Evolutionary conservation across 345 rosid species (phyloP).

Genomic region (Camelina sativa): DNA sequence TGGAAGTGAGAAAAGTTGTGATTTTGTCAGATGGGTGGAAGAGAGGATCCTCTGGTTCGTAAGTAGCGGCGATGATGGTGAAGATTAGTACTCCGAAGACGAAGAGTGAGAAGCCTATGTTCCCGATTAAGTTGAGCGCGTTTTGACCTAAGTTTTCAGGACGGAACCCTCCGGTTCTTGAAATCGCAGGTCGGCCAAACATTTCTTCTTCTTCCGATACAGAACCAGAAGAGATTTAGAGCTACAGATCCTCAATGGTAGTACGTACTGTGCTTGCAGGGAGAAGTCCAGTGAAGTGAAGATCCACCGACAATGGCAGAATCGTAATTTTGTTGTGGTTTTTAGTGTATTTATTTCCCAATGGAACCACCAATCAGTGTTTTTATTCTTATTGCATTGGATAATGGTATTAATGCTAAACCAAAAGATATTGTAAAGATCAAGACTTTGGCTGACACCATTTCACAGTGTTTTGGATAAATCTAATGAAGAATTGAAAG

Average conservation of each 20-base stretch:
- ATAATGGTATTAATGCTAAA: background rate
- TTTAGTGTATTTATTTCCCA: background rate
- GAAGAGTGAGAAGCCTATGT: conserved; percentile 82
- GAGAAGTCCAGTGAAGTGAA: background rate
- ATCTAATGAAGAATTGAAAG: conserved; percentile 1
- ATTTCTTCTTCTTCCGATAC: conserved; percentile 43
- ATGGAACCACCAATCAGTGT: background rate
- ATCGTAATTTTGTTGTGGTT: conserved; percentile 22
- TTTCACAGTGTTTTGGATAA: background rate
- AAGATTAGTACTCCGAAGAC: conserved; percentile 80
- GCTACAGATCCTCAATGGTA: conserved; percentile 35
- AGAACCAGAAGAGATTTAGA: background rate
- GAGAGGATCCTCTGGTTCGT: conserved; percentile 88
- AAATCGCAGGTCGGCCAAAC: conserved; percentile 59
- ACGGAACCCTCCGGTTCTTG: conserved; percentile 66
- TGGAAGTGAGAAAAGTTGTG: conserved; percentile 78
- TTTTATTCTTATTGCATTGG: conserved; percentile 2
- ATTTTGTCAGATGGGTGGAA: conserved; percentile 84
- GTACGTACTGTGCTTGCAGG: conserved; percentile 2
- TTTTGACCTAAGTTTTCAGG: conserved; percentile 78
- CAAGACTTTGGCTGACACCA: too few species aligned
- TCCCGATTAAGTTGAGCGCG: conserved; percentile 81
- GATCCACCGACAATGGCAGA: conserved; percentile 57
- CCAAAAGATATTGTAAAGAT: too few species aligned
- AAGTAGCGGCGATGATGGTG: conserved; percentile 92